These are phyloP conservation scores for Saccharomyces paradoxus DNA, from an alignment of 805 yeast genomes.

Conservation along the genomic window DNA sequence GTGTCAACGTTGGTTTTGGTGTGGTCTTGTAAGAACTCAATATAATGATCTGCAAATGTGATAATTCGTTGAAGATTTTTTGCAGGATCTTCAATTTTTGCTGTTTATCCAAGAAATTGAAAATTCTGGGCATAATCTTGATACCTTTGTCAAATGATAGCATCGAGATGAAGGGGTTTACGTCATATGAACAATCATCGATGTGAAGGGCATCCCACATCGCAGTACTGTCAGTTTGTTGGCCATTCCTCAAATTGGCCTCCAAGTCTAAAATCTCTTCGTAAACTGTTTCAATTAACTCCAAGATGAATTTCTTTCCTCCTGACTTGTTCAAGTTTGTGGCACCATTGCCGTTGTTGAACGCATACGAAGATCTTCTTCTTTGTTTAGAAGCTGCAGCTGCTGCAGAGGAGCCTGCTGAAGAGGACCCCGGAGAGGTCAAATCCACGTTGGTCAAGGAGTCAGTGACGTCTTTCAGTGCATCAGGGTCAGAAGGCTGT, in stretches of 20 bases:
- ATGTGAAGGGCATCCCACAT: conserved; percentile 77
- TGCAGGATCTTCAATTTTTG: conserved; percentile 72
- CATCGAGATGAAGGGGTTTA: conserved; percentile 76
- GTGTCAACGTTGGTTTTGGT: conserved; percentile 44
- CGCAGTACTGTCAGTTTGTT: conserved; percentile 37
- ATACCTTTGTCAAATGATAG: conserved; percentile 80
- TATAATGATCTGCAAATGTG: conserved; percentile 66
- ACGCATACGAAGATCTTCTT: conserved; percentile 32
- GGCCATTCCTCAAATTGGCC: conserved; percentile 56
- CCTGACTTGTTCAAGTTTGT: conserved; percentile 31
- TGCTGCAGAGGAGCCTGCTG: background rate
- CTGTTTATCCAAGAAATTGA: conserved; percentile 69
- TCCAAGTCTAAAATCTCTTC: conserved; percentile 72
- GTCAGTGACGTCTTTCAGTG: conserved; percentile 27
- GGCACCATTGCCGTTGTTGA: conserved; percentile 28
- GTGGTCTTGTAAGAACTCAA: conserved; percentile 73
- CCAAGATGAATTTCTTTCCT: conserved; percentile 47
- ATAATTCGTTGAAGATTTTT: conserved; percentile 69
- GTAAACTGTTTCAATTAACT: conserved; percentile 70
- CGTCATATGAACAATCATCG: conserved; percentile 48
- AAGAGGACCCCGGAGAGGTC: conserved; percentile 1
- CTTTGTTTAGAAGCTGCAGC: conserved; percentile 18
- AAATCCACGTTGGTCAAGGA: conserved; percentile 27
- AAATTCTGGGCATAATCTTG: conserved; percentile 80
- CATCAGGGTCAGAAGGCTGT: conserved; percentile 25